Conservation (phyloP, 306 rosid genomes). For the Clitoria ternatea region DNA sequence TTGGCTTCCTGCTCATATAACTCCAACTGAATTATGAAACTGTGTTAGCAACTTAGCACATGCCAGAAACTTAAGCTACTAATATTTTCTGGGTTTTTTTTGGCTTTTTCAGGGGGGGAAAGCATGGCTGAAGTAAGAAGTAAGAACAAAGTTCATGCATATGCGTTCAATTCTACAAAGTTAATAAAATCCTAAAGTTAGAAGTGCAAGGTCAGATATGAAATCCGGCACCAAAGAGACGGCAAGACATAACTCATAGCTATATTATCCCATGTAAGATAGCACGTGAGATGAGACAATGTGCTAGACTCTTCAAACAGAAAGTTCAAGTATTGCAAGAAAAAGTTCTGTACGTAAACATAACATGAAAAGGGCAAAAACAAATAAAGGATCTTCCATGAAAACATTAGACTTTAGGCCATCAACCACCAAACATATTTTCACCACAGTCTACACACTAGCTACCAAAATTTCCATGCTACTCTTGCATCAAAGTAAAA, state of each 20-base stretch:
- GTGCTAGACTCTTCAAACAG: neutral
- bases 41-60: neutral
- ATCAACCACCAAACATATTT: constrained; percentile 3
- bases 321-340: neutral
- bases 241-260: neutral
- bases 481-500: neutral
- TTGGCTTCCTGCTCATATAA: neutral
- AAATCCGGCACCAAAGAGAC: constrained; percentile 15
- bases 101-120: neutral
- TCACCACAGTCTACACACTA: neutral
- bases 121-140: neutral
- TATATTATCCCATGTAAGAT: constrained; percentile 7
- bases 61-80: neutral
- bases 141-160: neutral
- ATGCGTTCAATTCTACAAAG: neutral
- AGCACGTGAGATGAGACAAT: neutral
- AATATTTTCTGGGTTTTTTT: neutral
- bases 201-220: neutral
- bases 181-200: neutral
- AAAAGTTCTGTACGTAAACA: neutral
- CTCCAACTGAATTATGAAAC: neutral
- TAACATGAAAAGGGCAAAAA: neutral
- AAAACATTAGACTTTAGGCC: neutral
- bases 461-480: neutral
- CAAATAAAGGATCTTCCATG: neutral